A percentile compares a stretch with the other conserved stretches of the same genome.
Conservation (phyloP, 1,284 basidiomycete genomes). For the Ceratobasidium sp. region DNA sequence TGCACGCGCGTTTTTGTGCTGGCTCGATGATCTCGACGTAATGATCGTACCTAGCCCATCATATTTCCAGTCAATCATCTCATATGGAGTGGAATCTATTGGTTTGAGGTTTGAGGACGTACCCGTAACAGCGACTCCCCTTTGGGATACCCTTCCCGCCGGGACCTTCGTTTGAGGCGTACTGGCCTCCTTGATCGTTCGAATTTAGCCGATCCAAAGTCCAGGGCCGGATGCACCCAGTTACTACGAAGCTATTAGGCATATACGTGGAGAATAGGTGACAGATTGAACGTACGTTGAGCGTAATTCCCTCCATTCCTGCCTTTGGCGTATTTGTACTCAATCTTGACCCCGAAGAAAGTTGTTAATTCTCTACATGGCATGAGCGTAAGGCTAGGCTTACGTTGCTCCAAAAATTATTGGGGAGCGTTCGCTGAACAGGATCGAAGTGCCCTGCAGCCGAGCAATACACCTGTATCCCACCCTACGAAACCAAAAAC, state of each 20-base stretch:
- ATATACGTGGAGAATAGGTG: neutral
- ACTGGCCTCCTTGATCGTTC: slow-evolving; percentile 54
- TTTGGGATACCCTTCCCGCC: slow-evolving; percentile 53
- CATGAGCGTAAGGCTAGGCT: neutral
- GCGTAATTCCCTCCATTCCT: slow-evolving; percentile 37
- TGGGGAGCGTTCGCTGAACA: slow-evolving; percentile 39
- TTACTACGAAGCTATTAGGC: slow-evolving; percentile 27
- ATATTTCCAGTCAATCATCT: too few species aligned
- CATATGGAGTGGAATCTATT: neutral
- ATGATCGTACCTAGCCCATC: slow-evolving; percentile 51
- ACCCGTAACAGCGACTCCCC: slow-evolving; percentile 52
- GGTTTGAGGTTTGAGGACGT: neutral
- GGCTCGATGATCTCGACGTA: slow-evolving; percentile 56
- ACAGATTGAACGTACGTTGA: slow-evolving; percentile 29
- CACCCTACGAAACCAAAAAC: slow-evolving; percentile 27
- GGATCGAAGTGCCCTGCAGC: slow-evolving; percentile 27
- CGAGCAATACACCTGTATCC: slow-evolving; percentile 48
- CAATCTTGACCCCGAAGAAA: slow-evolving; percentile 11
- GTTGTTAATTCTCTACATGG: neutral
- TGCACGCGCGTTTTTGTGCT: slow-evolving; percentile 51
- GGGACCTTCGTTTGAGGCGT: slow-evolving; percentile 54
- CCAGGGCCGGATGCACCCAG: slow-evolving; percentile 44
- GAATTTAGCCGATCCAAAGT: too few species aligned
- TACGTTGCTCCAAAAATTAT: slow-evolving; percentile 49
- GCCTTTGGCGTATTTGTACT: slow-evolving; percentile 43